phyloP scores from a whole-genome alignment of 805 yeast species.

The Scheffersomyces amazonensis region DNA sequence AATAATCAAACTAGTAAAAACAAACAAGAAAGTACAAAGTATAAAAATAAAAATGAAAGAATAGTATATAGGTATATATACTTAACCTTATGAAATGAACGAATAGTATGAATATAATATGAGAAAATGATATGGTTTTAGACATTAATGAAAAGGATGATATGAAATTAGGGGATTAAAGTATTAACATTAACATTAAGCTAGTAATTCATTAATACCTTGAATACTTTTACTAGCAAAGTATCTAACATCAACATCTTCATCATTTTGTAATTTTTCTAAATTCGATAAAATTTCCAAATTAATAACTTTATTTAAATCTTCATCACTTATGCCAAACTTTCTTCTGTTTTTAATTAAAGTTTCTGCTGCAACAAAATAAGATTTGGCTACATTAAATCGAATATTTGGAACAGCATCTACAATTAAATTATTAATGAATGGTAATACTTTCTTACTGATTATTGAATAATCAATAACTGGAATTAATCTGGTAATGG shows the following conservation, averaged over 20 bases:
- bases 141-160: too few relatives aligned
- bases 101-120: too few relatives aligned
- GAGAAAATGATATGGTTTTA: too few relatives aligned
- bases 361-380: conserved; percentile 57
- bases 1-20: too few relatives aligned
- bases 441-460: conserved; percentile 70
- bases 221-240: conserved; percentile 65
- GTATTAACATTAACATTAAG: too few relatives aligned
- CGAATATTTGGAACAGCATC: conserved; percentile 95
- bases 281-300: conserved; percentile 62
- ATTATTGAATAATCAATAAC: conserved; percentile 60
- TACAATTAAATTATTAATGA: conserved; percentile 62
- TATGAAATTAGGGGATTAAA: too few relatives aligned
- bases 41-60: too few relatives aligned
- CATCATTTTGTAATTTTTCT: conserved; percentile 63
- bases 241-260: conserved; percentile 85
- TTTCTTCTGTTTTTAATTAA: conserved; percentile 25
- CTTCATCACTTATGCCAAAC: conserved; percentile 10
- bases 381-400: conserved; percentile 90
- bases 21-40: too few relatives aligned
- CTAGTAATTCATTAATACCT: conserved; percentile 14
- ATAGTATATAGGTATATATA: too few relatives aligned
- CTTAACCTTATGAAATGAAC: too few relatives aligned
- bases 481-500: conserved; percentile 78
- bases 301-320: conserved; percentile 23